Base-by-base conservation (phyloP, 148 eudicot genomes). In the Talinum fruticosum region DNA sequence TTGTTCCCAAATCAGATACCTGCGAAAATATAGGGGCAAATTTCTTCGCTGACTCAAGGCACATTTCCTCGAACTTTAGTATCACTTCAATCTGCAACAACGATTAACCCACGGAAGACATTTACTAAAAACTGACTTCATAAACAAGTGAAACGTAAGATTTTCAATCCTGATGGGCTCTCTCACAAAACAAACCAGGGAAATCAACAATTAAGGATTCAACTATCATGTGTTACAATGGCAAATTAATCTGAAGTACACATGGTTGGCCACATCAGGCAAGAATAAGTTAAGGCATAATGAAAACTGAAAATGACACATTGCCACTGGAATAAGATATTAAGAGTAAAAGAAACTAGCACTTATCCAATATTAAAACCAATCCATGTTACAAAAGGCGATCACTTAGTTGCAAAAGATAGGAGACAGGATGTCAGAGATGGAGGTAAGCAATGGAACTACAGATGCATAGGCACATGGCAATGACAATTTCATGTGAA, bases 31-130 rank as follows among this genome's bases (percentile, higher is more conserved):
- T 28, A 16, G 92, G 76, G 74, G 88, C 80, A 69, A 88, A 82
- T 66, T 91, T 96, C 81, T 77, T 95, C 6, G 88, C 87, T 24
- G 97, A 89, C 79, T 91, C 97, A 26, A 88, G 86, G 85, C 98
- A 92, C 88, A 95, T 89, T 83, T 95, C 98, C 84, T 95, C 98
- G 76, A 90, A 84, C 83, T 95, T 95, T 53, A 92, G 75, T 68
- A 95, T 95, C 83, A 95, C 91, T 84, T 95, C 98, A 75, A 95
- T 92, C 97, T 94, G 89, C 62, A 80, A 83, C n/a, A 38, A 59
- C 7, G 0, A 29, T 26, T 7, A 72, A 45, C 6, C 6, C 6
- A 37, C 2, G 0, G 37, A 3, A 33, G 23, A 3, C 10, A 28
- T 72, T 10, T 51, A 16, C 64, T 33, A 62, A 61, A 8, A 61